Percentiles rank a stretch among this genome's conserved stretches.
These are phyloP conservation scores for Aphanomyces invadans DNA, from an alignment of 352 stramenopile genomes.

Conservation along the genomic window DNA sequence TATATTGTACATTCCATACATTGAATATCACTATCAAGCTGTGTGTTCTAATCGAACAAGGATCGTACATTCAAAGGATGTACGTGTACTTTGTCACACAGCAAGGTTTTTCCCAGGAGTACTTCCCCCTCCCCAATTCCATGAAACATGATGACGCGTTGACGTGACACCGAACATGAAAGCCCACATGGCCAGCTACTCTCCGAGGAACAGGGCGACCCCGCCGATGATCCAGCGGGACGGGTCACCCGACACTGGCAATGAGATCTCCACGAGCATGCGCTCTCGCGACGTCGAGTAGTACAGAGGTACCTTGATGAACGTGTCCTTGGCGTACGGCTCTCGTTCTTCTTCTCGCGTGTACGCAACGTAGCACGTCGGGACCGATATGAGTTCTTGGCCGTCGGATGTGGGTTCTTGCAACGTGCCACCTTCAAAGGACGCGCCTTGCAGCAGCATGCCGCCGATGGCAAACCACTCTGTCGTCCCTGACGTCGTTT, in stretches of 20 bases:
- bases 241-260: constrained; percentile 67
- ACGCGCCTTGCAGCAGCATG: constrained; percentile 81
- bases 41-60: too few species aligned
- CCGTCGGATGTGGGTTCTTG: constrained; percentile 74
- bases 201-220: constrained; percentile 74
- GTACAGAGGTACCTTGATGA: constrained; percentile 73
- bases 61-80: background rate
- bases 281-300: constrained; percentile 65
- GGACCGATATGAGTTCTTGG: constrained; percentile 71
- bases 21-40: too few species aligned
- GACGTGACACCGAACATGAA: background rate
- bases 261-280: constrained; percentile 72
- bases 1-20: background rate
- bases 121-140: background rate
- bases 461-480: constrained; percentile 79
- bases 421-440: constrained; percentile 70
- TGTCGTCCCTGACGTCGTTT: constrained; percentile 32
- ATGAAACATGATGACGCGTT: too few species aligned
- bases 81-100: background rate
- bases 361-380: constrained; percentile 77
- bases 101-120: too few species aligned
- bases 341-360: constrained; percentile 58
- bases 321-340: constrained; percentile 64
- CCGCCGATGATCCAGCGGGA: constrained; percentile 72
- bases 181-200: constrained; percentile 30